Base-by-base conservation (phyloP, 2,329 filamentous ascomycete genomes). In the Monosporascus sp. region DNA sequence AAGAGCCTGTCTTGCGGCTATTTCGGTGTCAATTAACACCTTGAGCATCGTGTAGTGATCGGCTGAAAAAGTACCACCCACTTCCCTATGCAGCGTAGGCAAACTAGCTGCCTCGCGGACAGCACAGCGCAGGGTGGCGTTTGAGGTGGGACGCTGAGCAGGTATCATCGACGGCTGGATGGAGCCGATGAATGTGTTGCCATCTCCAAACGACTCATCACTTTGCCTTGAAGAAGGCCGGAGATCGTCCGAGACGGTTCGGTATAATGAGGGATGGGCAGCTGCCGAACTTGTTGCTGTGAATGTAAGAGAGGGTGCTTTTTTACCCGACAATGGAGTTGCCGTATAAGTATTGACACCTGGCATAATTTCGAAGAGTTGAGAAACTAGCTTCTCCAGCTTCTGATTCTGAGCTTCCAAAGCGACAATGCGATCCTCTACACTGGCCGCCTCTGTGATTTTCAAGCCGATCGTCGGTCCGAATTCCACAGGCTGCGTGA, bases 21-120 rank as follows among this genome's bases (percentile, higher is more conserved):
- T 80, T 63, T 87, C 83, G 1, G 74, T 72, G 52, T 83, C 77
- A 25, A 86, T 71, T 52, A 85, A 72, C 17, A 75, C 71, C 27
- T 78, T 64, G 17, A 85, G 70, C 2, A 72, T 74, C 6, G 71
- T 71, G 55, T 80, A 80, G 48, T 81, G 75, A 48, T 81, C 76
- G 17, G 67, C 62, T 2, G 71, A 71, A 22, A 75, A 67, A 1
- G 65, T 54, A 7, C 64, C 66, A 6, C 61, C 51, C 3, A 58
- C 59, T 14, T 71, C 68, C 37, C 65, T 68, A 3, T 69, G 61
- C 5, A 77, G 53, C 4, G 68, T 65, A 0, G 78, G 75, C 44
- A 79, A 63, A 60, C 75, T 79, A 4, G 73, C 64, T 11, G 72
- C 65, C 20, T 72, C 78, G 37, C 78, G 75, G 22, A 81, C 70